Evolutionary conservation across 2,329 filamentous ascomycete species (phyloP), one percentile per base, ranked within the genome.

Genomic region (Aureobasidium subglaciale): DNA sequence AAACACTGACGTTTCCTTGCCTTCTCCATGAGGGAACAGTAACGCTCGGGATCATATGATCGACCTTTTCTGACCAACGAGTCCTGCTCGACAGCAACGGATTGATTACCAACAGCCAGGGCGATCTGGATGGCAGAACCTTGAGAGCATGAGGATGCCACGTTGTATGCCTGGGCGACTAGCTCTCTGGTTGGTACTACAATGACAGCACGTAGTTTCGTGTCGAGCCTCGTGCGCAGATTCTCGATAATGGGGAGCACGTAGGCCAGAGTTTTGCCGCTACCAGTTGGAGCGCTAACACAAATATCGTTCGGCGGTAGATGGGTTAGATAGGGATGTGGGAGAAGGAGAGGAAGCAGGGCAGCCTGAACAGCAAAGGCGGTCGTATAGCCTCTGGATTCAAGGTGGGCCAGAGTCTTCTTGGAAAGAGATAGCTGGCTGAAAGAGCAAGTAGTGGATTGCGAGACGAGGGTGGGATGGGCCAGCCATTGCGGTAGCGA

Each of bases 251-350:
- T 83, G 0, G 93, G 93, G 2, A 99, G 74, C 0, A 92, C 82
- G 65, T 99, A 99, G 0, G 92, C 87, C 15, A 99, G 71, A 0
- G 93, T 99, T 68, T 99, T 99, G 56, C 93, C 93, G 0, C 93
- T 97, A 8, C 93, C 93, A 0, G 93, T 99, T 1, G 92, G 88
- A 0, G 95, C 93, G 7, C 90, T 93, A 2, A 99, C 85, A 41
- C 95, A 86, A 4, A 99, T 71, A 68, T 99, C 93, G 5, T 89
- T 87, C 1, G 80, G 73, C 32, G 83, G 78, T 32, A 80, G 74
- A 56, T 79, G 75, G 38, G 80, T 78, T 8, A 68, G 0, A 79
- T 81, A 20, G 82, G 84, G 64, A 16, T 50, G 46, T n/a, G 63
- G 63, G 4, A 95, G 75, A 5, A 99, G 78, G 37, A 95, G 76